A percentile compares a stretch with the other conserved stretches of the same genome.
phyloP scores from a whole-genome alignment of 371 early-diverging fungal species.

The Mucor lusitanicus region DNA sequence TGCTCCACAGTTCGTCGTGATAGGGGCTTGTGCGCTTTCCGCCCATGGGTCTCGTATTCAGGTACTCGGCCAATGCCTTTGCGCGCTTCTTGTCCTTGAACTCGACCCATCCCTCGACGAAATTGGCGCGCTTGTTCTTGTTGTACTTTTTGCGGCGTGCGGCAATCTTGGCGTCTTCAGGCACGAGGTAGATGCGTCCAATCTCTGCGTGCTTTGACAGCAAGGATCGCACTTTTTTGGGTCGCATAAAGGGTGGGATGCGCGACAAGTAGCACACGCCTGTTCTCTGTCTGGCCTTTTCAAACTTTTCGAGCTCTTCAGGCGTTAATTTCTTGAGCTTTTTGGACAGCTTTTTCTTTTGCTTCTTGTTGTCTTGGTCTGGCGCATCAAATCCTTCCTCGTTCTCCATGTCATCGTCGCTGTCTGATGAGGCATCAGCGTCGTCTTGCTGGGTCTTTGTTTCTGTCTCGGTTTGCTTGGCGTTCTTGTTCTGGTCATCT shows the following conservation, averaged over 20 bases:
- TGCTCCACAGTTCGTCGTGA: slow-evolving; percentile 95
- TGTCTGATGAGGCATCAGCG: not conserved
- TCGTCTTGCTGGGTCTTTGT: not conserved
- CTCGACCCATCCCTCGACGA: slow-evolving; percentile 97
- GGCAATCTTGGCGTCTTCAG: slow-evolving; percentile 72
- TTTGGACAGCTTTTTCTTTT: slow-evolving; percentile 32
- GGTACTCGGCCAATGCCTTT: slow-evolving; percentile 70
- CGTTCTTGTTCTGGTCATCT: not conserved
- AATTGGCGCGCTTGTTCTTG: slow-evolving; percentile 80
- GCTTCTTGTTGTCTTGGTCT: slow-evolving; percentile 7
- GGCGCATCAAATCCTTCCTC: slow-evolving; percentile 21
- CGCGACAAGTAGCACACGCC: slow-evolving; percentile 92
- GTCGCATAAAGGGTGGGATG: slow-evolving; percentile 92
- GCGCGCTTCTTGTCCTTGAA: slow-evolving; percentile 89
- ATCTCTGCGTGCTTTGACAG: slow-evolving; percentile 76
- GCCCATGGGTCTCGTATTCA: slow-evolving; percentile 86
- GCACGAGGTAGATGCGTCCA: slow-evolving; percentile 84
- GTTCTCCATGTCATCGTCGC: slow-evolving; percentile 11
- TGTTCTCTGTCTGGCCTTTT: slow-evolving; percentile 70
- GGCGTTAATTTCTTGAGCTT: slow-evolving; percentile 69
- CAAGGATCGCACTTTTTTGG: slow-evolving; percentile 72
- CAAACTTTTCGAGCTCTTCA: slow-evolving; percentile 70
- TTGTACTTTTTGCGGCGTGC: slow-evolving; percentile 68
- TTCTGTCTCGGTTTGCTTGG: not conserved
- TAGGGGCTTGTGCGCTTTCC: slow-evolving; percentile 82